Base-by-base conservation (phyloP, 768 basidiomycete species). In the Tephrocybe rancida region DNA sequence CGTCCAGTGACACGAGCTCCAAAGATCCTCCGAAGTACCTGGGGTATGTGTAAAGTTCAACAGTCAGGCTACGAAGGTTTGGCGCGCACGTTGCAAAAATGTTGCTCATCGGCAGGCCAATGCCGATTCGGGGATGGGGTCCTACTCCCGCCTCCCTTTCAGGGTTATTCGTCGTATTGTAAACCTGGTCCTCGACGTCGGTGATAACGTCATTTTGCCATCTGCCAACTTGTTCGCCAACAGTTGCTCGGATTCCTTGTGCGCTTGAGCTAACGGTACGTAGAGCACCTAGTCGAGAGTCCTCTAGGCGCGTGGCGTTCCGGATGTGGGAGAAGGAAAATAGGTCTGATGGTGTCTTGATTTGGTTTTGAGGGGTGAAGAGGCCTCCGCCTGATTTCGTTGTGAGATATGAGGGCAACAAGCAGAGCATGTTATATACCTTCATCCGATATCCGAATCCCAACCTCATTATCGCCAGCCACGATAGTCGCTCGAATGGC, bases 241-340 rank as follows among this genome's bases (percentile, higher is more conserved):
- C 84, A 0, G 92, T 95, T 0, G 87, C 92, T 50, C 74, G 81
- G 55, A 95, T 73, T 3, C 90, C 90, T 50, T 75, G 73, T 25
- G 78, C 78, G 56, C 81, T 85, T 8, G 75, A 69, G 58, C 83
- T 85, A 19, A 84, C 83, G 10, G 75, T 77, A 13, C 90, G 81
- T 50, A 91, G 71, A 5, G 88, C 87, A 11, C 83, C 84, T 25
- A 93, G 67, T 7, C 89, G 82, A 16, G 84, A 79, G 61, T 80
- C 70, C 46, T 88, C 80, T 69, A 94, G 69, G 44, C 90, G 78
- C 19, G 83, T 73, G 1, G 87, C 83, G 63, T 92, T 92, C 9
- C 92, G 83, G 24, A 87, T 66, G 68, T 95, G 92, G 3, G 92
- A 94, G 73, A 95, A 95, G 3, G 92, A 95, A 69, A 92, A 93